Evolutionary conservation across 2,329 filamentous ascomycete species (phyloP).

Genomic region (Hypomyces rosellus): DNA sequence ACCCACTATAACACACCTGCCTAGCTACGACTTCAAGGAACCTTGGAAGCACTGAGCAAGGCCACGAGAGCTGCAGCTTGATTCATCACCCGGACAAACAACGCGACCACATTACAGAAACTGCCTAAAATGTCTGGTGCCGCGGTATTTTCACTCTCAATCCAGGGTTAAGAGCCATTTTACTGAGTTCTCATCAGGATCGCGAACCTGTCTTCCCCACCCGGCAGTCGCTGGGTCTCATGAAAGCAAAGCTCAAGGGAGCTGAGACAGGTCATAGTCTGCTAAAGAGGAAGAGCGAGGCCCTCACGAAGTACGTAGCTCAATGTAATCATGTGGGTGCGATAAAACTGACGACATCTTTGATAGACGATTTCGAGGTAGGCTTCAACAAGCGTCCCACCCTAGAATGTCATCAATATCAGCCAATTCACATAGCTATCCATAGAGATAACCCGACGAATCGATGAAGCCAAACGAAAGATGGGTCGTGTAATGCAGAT

Average conservation of each 20-base stretch:
- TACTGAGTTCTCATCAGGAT: conserved; percentile 51
- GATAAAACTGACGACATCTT: conserved; percentile 5
- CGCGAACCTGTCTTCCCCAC: conserved; percentile 96
- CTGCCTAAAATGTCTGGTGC: conserved; percentile 26
- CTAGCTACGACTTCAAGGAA: background rate
- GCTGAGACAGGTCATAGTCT: conserved; percentile 87
- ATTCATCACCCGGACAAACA: background rate
- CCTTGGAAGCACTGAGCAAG: too few species aligned
- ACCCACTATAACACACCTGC: too few species aligned
- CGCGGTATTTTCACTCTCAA: conserved; percentile 16
- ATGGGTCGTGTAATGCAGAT: conserved; percentile 99
- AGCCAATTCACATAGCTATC: conserved; percentile 2
- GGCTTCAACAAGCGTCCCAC: conserved; percentile 9
- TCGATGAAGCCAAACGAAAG: conserved; percentile 98
- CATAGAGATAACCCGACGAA: conserved; percentile 86
- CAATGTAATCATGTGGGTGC: background rate
- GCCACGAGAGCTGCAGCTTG: background rate
- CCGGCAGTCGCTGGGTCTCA: conserved; percentile 89
- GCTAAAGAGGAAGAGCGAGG: conserved; percentile 96
- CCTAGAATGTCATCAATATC: background rate
- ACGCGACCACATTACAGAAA: background rate
- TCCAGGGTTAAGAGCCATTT: background rate
- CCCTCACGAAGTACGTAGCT: conserved; percentile 79
- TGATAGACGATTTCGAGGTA: conserved; percentile 80
- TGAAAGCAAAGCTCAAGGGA: conserved; percentile 97